Evolutionary conservation across 2,329 filamentous ascomycete species (phyloP), one percentile per base, ranked within the genome.

Genomic region (Xylaria polymorpha): DNA sequence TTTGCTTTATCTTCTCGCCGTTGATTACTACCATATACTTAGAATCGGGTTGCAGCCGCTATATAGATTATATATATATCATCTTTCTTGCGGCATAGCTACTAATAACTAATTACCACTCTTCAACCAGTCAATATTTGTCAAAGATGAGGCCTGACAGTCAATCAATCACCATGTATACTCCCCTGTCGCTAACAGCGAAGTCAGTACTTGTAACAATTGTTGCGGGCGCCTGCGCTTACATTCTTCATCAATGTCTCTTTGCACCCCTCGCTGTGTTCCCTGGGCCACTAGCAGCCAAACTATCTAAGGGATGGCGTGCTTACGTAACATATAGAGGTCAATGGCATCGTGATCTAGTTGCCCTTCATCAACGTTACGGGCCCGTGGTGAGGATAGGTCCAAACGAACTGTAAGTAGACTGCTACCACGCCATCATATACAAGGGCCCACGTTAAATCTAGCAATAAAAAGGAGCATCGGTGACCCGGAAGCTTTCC

Each of bases 361-460:
- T 64, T 3, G 48, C 25, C 1, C 50, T 69, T 4, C 69, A 71
- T 56, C 43, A 46, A 10, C 60, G 60, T 39, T 64, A 69, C 32
- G 69, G 69, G 6, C 60, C 66, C 12, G 69, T 71, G 14, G 66
- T 71, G 20, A 61, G 69, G 44, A 69, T 71, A 51, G 66, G 60
- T 4, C 69, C 67, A 18, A 69, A 62, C 22, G 67, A 71, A 22
- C 35, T 71, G 69, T 71, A 37, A 69, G 69, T 71, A 14, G 12
- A 3, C 20, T 39, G n/a, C 9, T 37, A n/a, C 25, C 18, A 18
- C 4, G 41, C 18, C 15, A 20, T 25, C 3, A 10, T 55, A 37
- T 9, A 14, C 0, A 48, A 18, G 8, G 32, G 7, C 6, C 18
- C n/a, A 43, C 22, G 10, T 29, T 46, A 18, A 8, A 2, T 35